Evolutionary conservation across 768 basidiomycete genomes (phyloP), one percentile per base, ranked within the genome.

Genomic region (Xanthoconium purpureum): DNA sequence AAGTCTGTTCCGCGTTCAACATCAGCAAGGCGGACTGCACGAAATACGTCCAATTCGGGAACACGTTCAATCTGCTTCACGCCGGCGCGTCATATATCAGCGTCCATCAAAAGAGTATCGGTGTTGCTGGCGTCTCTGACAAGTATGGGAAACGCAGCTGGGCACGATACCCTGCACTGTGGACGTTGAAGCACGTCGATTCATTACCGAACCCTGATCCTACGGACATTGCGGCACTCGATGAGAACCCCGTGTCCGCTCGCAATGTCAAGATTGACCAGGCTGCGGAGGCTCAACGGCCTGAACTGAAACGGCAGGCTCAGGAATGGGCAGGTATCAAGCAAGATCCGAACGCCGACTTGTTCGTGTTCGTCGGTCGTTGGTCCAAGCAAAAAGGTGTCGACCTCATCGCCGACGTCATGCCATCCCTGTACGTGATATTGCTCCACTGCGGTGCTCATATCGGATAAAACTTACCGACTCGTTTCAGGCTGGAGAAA

Each of bases 371-470:
- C 73, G 94, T 97, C 60, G 94, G 94, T 69, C 88, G 94, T 60
- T 97, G 94, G 94, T 97, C 94, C 6, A 97, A 96, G 73, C 94
- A 97, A 73, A 97, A 97, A 73, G 94, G 91, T 74, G 93, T 97
- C n/a, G 94, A 97, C 74, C 77, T 97, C 42, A 97, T 97, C 62
- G 94, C 94, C 10, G 94, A 97, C 73, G 87, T 97, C 59, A 91
- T 97, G 90, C 94, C 94, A 24, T 80, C 83, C 4, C 67, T 97
- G 86, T 91, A 67, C 64, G 89, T 81, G 13, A 10, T 14, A 4
- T n/a, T 20, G 5, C 0, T 37, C 17, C 24, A 0, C 33, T 11
- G 24, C n/a, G 6, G 0, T 15, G 18, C 12, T 46, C 20, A 33
- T 11, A 6, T 9, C 14, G 29, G 6, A 44, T 12, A n/a, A 11